Conservation (phyloP, 768 basidiomycete species). For the Boletus fagicola region DNA sequence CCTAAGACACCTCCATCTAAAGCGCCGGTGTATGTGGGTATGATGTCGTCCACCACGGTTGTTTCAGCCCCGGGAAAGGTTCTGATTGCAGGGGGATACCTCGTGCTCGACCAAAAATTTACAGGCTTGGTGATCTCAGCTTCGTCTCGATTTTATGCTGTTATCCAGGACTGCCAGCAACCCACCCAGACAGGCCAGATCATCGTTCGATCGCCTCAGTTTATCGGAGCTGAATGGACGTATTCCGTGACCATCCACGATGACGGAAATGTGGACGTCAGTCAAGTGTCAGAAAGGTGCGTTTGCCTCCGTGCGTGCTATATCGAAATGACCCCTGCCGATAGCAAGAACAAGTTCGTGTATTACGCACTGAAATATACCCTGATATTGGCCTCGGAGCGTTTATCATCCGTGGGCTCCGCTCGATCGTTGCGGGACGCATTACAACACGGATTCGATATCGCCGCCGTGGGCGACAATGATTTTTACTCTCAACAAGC, state of each 20-base stretch:
- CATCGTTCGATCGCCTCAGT: slow-evolving; percentile 87
- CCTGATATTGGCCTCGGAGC: slow-evolving; percentile 63
- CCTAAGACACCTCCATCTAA: background rate
- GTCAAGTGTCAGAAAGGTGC: slow-evolving; percentile 24
- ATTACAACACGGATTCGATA: slow-evolving; percentile 60
- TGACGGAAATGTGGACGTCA: slow-evolving; percentile 26
- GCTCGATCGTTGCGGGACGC: slow-evolving; percentile 41
- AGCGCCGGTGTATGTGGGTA: background rate
- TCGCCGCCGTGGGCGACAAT: slow-evolving; percentile 88
- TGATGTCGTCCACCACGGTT: slow-evolving; percentile 56
- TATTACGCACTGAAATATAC: slow-evolving; percentile 83
- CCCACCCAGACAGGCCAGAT: slow-evolving; percentile 43
- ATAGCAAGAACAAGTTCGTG: slow-evolving; percentile 86
- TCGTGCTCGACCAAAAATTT: slow-evolving; percentile 86
- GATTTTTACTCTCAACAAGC: slow-evolving; percentile 96
- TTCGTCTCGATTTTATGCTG: slow-evolving; percentile 91
- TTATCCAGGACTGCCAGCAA: slow-evolving; percentile 43
- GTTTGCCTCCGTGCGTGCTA: background rate
- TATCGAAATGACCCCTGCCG: slow-evolving; percentile 12
- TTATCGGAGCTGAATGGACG: slow-evolving; percentile 73
- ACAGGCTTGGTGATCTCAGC: slow-evolving; percentile 89
- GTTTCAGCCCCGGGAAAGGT: slow-evolving; percentile 96
- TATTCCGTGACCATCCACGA: slow-evolving; percentile 53
- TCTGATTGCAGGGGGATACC: slow-evolving; percentile 92
- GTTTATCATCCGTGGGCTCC: slow-evolving; percentile 30